Evolutionary conservation across 306 rosid species (phyloP).

Genomic region (Boehmeria nivea): DNA sequence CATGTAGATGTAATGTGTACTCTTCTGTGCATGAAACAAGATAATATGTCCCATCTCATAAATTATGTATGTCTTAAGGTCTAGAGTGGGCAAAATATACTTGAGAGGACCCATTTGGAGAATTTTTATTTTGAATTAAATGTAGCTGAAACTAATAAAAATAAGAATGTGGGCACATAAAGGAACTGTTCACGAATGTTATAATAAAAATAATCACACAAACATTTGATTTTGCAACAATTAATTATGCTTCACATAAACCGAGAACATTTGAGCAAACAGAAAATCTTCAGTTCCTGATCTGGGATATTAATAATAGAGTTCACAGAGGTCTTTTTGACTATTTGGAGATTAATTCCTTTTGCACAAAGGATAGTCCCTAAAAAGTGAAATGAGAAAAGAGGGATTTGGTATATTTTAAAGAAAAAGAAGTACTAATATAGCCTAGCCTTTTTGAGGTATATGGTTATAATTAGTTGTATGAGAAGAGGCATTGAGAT

Average conservation of each 20-base stretch:
- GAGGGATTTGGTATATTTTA: conserved; percentile 5
- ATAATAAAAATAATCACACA: not conserved
- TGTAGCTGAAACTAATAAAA: no score
- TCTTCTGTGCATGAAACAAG: not conserved
- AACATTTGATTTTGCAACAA: not conserved
- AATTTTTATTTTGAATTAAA: no score
- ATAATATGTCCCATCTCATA: no score
- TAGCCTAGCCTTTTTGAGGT: conserved; percentile 4
- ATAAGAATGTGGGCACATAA: no score
- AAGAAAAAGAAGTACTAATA: not conserved
- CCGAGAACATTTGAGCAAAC: not conserved
- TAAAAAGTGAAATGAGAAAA: not conserved
- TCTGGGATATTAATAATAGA: not conserved
- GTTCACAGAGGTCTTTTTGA: conserved; percentile 1
- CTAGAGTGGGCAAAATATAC: no score
- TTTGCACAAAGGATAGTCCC: conserved; percentile 2
- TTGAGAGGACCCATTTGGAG: no score
- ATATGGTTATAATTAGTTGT: conserved; percentile 26
- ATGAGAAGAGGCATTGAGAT: conserved; percentile 17
- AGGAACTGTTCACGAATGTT: no score
- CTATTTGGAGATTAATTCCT: conserved; percentile 5
- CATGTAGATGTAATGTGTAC: no score
- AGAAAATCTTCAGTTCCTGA: conserved; percentile 1
- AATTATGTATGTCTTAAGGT: no score
- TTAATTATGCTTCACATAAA: not conserved